Evolutionary conservation across 1,284 basidiomycete genomes (phyloP).

Genomic region (Tilletia walkeri): DNA sequence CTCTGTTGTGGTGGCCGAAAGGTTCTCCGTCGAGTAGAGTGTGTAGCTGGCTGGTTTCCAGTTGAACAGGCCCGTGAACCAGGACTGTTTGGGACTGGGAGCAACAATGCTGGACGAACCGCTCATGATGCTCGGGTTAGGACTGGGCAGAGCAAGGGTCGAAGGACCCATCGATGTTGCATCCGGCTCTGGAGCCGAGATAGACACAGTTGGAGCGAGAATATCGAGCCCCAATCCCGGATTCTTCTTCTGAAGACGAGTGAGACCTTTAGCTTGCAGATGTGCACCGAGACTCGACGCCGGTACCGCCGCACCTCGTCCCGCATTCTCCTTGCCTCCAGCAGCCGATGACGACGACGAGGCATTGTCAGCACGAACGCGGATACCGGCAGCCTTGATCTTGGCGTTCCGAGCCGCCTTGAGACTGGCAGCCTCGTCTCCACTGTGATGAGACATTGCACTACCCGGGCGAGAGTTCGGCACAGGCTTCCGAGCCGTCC

Average conservation of each 20-base stretch:
- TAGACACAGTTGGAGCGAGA: constrained; percentile 16
- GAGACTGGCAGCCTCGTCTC: background rate
- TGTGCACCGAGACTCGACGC: background rate
- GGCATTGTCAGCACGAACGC: background rate
- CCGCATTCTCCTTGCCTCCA: constrained; percentile 12
- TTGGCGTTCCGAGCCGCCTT: constrained; percentile 1
- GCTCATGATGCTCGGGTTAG: constrained; percentile 25
- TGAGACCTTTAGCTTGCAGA: constrained; percentile 21
- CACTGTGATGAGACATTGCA: constrained; percentile 5
- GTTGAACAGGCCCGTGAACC: constrained; percentile 86
- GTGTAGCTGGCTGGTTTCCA: constrained; percentile 70
- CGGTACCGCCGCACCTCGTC: background rate
- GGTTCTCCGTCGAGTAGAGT: constrained; percentile 59
- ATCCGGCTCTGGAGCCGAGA: background rate
- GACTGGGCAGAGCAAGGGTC: constrained; percentile 24
- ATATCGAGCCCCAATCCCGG: constrained; percentile 43
- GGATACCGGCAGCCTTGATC: constrained; percentile 10
- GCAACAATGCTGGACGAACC: constrained; percentile 11
- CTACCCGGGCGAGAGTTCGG: constrained; percentile 4
- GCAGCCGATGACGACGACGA: background rate
- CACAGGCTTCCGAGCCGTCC: background rate
- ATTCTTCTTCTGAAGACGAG: constrained; percentile 38
- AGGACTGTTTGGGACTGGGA: constrained; percentile 65
- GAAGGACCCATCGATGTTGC: constrained; percentile 18
- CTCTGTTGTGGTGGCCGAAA: constrained; percentile 67